These are phyloP conservation scores for Cyanodermella asteris DNA, from an alignment of 2,329 filamentous ascomycete species.

Conservation along the genomic window DNA sequence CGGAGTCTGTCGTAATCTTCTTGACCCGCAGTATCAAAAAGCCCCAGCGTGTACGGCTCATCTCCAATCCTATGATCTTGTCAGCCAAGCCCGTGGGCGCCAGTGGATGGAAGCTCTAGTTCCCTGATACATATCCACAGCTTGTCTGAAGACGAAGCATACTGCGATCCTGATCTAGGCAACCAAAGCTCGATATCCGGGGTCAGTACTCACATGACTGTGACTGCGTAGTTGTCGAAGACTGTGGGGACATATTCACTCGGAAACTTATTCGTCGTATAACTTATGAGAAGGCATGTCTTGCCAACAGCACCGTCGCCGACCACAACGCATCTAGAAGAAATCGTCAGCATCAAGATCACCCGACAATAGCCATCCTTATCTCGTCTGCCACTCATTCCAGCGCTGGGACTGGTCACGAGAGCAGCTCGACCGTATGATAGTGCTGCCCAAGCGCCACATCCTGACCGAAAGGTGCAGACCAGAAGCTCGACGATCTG, in stretches of 20 bases:
- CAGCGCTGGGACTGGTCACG: too few species aligned
- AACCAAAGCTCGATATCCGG: not conserved
- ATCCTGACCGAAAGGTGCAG: too few species aligned
- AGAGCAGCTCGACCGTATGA: too few species aligned
- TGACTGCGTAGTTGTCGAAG: constrained; percentile 99
- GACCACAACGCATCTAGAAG: constrained; percentile 78
- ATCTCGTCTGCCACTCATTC: too few species aligned
- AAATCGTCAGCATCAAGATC: too few species aligned
- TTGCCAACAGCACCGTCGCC: constrained; percentile 98
- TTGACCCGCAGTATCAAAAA: constrained; percentile 97
- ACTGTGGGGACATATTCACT: constrained; percentile 99
- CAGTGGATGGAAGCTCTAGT: too few species aligned
- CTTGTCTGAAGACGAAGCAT: too few species aligned
- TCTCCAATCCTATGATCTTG: constrained; percentile 92
- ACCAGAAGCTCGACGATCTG: not conserved
- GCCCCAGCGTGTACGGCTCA: constrained; percentile 87
- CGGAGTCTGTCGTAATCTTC: constrained; percentile 98
- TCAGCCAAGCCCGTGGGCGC: too few species aligned
- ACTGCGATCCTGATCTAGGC: too few species aligned
- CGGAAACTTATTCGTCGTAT: constrained; percentile 98
- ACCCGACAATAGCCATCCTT: too few species aligned
- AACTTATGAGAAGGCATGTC: constrained; percentile 96
- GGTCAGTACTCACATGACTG: constrained; percentile 66
- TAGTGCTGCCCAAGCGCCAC: too few species aligned
- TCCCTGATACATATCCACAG: too few species aligned